Evolutionary conservation across 345 rosid genomes (phyloP).

Genomic region (Erysimum cheiranthoides): DNA sequence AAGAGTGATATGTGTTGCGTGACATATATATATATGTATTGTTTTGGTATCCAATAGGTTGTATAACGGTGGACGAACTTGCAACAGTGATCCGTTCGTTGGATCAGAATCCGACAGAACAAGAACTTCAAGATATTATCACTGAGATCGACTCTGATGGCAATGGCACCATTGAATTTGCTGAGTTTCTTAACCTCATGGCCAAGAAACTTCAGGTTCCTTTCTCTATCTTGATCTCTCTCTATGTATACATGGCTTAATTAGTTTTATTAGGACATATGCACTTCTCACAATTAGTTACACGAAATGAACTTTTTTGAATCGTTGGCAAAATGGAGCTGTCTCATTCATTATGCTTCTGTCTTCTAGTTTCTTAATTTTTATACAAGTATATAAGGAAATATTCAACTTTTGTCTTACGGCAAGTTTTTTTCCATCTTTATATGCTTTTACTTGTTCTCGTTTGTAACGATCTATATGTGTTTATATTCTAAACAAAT

Average conservation of each 20-base stretch:
- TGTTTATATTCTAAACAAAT: neutral
- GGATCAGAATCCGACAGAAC: slow-evolving; percentile 62
- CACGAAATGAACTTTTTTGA: neutral
- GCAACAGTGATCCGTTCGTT: slow-evolving; percentile 58
- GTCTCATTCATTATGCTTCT: slow-evolving; percentile 2
- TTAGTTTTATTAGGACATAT: neutral
- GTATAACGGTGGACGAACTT: slow-evolving; percentile 68
- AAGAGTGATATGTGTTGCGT: slow-evolving; percentile 8
- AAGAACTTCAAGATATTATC: slow-evolving; percentile 70
- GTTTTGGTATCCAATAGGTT: slow-evolving; percentile 47
- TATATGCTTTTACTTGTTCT: neutral
- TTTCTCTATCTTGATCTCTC: neutral
- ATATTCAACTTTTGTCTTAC: neutral
- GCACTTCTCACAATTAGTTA: neutral
- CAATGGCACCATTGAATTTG: slow-evolving; percentile 68
- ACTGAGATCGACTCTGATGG: slow-evolving; percentile 62
- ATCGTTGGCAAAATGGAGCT: neutral
- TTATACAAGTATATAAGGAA: neutral
- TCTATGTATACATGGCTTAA: neutral
- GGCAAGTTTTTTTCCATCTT: neutral
- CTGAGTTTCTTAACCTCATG: slow-evolving; percentile 77
- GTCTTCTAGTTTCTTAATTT: neutral
- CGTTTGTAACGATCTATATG: neutral
- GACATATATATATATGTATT: neutral
- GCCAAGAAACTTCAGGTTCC: slow-evolving; percentile 69